Evolutionary conservation across 2,329 filamentous ascomycete species (phyloP).

Genomic region (Tolypocladium guangdongense): DNA sequence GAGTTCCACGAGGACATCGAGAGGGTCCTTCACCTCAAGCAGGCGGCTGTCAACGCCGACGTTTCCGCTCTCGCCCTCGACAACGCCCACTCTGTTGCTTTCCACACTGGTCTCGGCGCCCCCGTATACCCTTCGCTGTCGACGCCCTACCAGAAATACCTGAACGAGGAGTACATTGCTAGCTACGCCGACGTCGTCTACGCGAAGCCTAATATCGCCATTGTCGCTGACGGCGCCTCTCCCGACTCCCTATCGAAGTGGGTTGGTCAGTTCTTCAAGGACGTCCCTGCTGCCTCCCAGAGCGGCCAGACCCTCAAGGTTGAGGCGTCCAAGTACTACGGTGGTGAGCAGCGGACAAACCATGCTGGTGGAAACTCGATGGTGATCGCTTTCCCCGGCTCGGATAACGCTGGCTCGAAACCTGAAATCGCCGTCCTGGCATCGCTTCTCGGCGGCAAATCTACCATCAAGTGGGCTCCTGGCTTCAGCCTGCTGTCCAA

Average conservation of each 20-base stretch:
- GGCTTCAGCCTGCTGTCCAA: slow-evolving; percentile 88
- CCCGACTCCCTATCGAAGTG: slow-evolving; percentile 72
- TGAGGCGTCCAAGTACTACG: slow-evolving; percentile 73
- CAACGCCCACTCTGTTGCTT: slow-evolving; percentile 75
- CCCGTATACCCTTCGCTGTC: slow-evolving; percentile 63
- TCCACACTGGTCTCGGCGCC: slow-evolving; percentile 84
- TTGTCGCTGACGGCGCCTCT: slow-evolving; percentile 81
- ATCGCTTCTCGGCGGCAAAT: slow-evolving; percentile 80
- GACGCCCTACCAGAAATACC: slow-evolving; percentile 66
- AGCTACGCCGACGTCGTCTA: slow-evolving; percentile 72
- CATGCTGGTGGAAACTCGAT: slow-evolving; percentile 69
- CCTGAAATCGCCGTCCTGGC: slow-evolving; percentile 81
- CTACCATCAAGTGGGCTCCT: slow-evolving; percentile 88
- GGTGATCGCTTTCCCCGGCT: slow-evolving; percentile 87
- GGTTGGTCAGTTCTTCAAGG: slow-evolving; percentile 86
- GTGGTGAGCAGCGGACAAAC: slow-evolving; percentile 84
- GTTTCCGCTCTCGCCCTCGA: slow-evolving; percentile 64
- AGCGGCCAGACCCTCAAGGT: slow-evolving; percentile 43
- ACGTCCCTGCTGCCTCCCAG: slow-evolving; percentile 44
- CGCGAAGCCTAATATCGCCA: slow-evolving; percentile 78
- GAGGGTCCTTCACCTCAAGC: slow-evolving; percentile 63
- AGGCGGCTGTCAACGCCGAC: slow-evolving; percentile 58
- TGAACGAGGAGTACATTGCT: slow-evolving; percentile 64
- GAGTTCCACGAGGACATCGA: slow-evolving; percentile 86
- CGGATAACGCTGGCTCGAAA: slow-evolving; percentile 72